Percentiles rank a stretch among this genome's conserved stretches.
phyloP scores from a whole-genome alignment of 2,329 filamentous ascomycete genomes.

The Phaeosphaeriaceae sp. region DNA sequence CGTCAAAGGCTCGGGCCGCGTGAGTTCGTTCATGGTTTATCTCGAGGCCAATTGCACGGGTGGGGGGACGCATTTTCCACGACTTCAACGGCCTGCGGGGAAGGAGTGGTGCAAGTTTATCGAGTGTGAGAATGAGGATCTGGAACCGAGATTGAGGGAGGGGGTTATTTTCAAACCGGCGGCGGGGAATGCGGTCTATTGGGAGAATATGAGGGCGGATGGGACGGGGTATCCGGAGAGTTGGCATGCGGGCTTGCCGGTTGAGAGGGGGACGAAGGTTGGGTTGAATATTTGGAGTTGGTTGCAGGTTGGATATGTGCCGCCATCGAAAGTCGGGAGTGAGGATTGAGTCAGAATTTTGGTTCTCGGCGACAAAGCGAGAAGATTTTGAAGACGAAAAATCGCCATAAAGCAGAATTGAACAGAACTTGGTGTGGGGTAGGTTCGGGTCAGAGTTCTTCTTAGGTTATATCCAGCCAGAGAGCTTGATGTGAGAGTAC shows the following conservation, averaged over 20 bases:
- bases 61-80: slow-evolving; percentile 68
- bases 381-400: background rate
- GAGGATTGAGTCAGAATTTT: background rate
- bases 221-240: slow-evolving; percentile 65
- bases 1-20: slow-evolving; percentile 47
- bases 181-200: slow-evolving; percentile 66
- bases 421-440: too few relatives aligned
- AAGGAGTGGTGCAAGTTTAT: slow-evolving; percentile 64
- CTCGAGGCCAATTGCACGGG: slow-evolving; percentile 59
- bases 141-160: slow-evolving; percentile 26
- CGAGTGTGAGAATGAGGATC: slow-evolving; percentile 53
- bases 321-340: slow-evolving; percentile 13
- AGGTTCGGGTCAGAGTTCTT: too few relatives aligned
- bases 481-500: too few relatives aligned
- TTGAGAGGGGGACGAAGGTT: slow-evolving; percentile 63
- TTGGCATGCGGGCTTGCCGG: slow-evolving; percentile 67
- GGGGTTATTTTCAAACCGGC: slow-evolving; percentile 66
- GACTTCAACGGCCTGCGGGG: slow-evolving; percentile 53
- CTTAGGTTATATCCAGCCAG: too few relatives aligned
- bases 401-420: background rate
- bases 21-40: slow-evolving; percentile 70
- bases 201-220: slow-evolving; percentile 65
- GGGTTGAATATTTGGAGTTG: slow-evolving; percentile 72
- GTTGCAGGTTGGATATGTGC: slow-evolving; percentile 55
- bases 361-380: too few relatives aligned